These are phyloP conservation scores for Globisporangium emineosum DNA, from an alignment of 352 stramenopile species.

Conservation along the genomic window DNA sequence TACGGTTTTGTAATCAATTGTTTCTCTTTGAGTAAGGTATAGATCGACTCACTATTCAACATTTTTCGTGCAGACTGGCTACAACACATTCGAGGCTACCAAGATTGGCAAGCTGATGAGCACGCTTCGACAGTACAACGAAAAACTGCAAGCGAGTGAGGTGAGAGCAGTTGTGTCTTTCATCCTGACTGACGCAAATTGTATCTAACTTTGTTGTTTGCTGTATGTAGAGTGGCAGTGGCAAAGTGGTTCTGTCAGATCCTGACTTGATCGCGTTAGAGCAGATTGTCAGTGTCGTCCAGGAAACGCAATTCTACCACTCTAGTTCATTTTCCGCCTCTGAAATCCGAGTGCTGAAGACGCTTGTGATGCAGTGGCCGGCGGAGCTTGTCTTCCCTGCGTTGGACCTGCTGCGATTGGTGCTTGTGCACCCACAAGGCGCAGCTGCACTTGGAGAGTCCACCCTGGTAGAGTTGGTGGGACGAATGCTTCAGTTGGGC, in stretches of 20 bases:
- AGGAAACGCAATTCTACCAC: conserved; percentile 91
- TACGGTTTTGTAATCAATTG: conserved; percentile 16
- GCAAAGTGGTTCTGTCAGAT: conserved; percentile 31
- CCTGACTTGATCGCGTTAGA: conserved; percentile 59
- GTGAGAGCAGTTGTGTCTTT: conserved; percentile 22
- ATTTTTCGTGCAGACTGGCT: conserved; percentile 75
- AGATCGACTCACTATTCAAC: conserved; percentile 29
- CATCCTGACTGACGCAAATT: conserved; percentile 39
- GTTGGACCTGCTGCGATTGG: conserved; percentile 90
- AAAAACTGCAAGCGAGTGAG: conserved; percentile 52
- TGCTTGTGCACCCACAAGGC: conserved; percentile 88
- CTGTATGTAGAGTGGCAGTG: not conserved
- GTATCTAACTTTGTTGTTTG: conserved; percentile 16
- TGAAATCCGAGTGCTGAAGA: conserved; percentile 62
- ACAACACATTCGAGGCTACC: conserved; percentile 91
- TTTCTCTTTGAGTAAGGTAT: conserved; percentile 14
- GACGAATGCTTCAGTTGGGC: conserved; percentile 37
- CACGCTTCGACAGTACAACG: conserved; percentile 91
- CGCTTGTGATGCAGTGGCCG: conserved; percentile 69
- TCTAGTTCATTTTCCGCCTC: conserved; percentile 71
- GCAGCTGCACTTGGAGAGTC: conserved; percentile 32
- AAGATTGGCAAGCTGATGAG: conserved; percentile 91
- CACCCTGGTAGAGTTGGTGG: conserved; percentile 32
- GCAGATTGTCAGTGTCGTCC: conserved; percentile 57
- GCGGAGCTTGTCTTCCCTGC: conserved; percentile 83